These are phyloP conservation scores for Neltuma alba DNA, from an alignment of 306 rosid genomes.

Conservation along the genomic window DNA sequence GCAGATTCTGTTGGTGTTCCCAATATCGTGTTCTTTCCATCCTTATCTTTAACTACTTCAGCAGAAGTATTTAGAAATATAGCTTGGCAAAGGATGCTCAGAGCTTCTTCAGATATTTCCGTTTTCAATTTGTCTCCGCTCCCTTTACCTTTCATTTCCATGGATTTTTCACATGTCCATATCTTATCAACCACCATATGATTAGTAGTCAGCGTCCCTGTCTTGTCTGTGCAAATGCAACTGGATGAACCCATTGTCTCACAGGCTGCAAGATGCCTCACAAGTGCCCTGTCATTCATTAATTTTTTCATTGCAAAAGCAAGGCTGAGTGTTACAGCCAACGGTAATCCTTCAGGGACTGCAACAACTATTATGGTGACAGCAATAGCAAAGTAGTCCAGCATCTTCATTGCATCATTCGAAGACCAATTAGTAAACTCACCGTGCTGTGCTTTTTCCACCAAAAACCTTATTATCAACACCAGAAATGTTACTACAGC, in stretches of 20 bases:
- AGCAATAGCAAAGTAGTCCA: constrained; percentile 87
- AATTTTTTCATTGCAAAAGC: constrained; percentile 97
- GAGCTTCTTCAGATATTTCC: constrained; percentile 53
- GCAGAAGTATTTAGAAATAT: constrained; percentile 85
- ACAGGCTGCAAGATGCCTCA: constrained; percentile 95
- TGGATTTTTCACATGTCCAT: constrained; percentile 65
- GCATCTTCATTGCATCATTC: constrained; percentile 66
- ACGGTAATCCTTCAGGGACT: constrained; percentile 96
- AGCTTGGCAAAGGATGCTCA: constrained; percentile 63
- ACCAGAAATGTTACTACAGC: constrained; percentile 82
- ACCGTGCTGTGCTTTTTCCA: constrained; percentile 50
- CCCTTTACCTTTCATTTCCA: constrained; percentile 51
- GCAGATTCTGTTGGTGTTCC: constrained; percentile 98
- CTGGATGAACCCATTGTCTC: constrained; percentile 98
- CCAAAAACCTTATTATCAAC: constrained; percentile 62
- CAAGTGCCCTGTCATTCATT: constrained; percentile 87
- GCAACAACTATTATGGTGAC: constrained; percentile 95
- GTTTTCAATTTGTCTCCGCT: constrained; percentile 52
- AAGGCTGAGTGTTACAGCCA: constrained; percentile 97
- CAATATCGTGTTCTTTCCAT: constrained; percentile 63
- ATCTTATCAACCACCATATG: constrained; percentile 78
- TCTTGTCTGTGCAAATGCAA: constrained; percentile 98
- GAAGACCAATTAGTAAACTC: constrained; percentile 73
- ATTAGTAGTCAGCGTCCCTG: constrained; percentile 93
- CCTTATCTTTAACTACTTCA: constrained; percentile 69